phyloP scores from a whole-genome alignment of 345 rosid genomes.

The Salix arbutifolia region DNA sequence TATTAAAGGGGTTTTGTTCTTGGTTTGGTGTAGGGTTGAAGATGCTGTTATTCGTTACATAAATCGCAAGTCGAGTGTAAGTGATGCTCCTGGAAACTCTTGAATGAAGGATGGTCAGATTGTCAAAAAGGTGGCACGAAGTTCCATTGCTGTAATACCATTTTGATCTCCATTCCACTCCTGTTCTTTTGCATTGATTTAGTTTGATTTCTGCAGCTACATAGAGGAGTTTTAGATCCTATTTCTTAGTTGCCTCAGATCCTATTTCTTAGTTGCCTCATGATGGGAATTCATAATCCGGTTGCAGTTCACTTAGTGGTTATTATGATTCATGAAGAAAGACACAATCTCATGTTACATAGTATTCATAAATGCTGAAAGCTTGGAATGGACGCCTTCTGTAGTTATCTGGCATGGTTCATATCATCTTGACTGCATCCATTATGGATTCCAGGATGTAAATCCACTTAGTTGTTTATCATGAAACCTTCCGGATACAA shows the following conservation, averaged over 20 bases:
- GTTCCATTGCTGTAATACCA: not conserved
- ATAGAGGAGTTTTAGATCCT: constrained; percentile 2
- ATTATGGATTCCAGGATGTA: not conserved
- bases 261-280: not conserved
- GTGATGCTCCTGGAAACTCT: constrained; percentile 39
- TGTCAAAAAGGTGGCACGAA: not conserved
- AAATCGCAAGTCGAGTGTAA: constrained; percentile 47
- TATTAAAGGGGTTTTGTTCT: not conserved
- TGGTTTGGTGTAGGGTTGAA: constrained; percentile 38
- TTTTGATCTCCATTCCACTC: not conserved
- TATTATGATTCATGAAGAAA: not conserved
- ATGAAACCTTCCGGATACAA: not conserved
- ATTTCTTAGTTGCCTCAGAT: not conserved
- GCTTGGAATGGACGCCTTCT: not conserved
- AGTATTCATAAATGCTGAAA: not conserved
- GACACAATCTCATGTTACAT: not conserved
- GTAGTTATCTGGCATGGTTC: not conserved
- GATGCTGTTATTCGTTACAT: constrained; percentile 53
- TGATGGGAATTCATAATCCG: not conserved
- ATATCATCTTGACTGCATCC: not conserved
- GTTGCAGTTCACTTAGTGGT: constrained; percentile 1
- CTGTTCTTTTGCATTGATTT: not conserved
- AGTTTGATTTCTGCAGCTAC: constrained; percentile 3
- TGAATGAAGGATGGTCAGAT: constrained; percentile 14
- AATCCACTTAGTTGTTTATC: not conserved